phyloP scores from a whole-genome alignment of 2,329 filamentous ascomycete genomes.

The Ophiocordyceps sinensis region DNA sequence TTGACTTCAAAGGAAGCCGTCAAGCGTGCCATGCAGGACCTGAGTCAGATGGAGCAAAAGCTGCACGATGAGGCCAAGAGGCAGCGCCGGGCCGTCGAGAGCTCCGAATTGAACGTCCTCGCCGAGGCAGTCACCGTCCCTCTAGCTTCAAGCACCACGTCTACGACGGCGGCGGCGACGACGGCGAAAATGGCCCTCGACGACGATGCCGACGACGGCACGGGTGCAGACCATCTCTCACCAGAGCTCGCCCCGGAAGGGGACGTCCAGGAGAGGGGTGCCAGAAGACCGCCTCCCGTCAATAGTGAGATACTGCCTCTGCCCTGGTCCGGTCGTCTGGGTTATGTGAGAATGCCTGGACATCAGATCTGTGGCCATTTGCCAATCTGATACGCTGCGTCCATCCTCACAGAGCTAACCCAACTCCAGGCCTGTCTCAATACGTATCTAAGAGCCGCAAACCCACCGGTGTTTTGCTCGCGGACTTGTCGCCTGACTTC shows the following conservation, averaged over 20 bases:
- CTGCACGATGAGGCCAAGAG: slow-evolving; percentile 26
- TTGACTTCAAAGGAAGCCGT: slow-evolving; percentile 13
- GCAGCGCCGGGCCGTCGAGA: slow-evolving; percentile 32
- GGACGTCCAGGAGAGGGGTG: slow-evolving; percentile 19
- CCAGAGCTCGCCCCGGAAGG: slow-evolving; percentile 5
- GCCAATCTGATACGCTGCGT: neutral
- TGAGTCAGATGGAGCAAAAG: slow-evolving; percentile 34
- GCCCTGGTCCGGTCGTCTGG: slow-evolving; percentile 79
- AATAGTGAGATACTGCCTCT: slow-evolving; percentile 74
- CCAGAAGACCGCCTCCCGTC: slow-evolving; percentile 53
- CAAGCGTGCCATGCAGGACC: slow-evolving; percentile 25
- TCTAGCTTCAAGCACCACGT: neutral
- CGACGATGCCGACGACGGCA: neutral
- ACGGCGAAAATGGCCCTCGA: neutral
- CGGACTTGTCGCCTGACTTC: slow-evolving; percentile 83
- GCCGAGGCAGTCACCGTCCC: neutral
- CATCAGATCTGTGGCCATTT: neutral
- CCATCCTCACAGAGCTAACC: slow-evolving; percentile 1
- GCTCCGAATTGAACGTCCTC: slow-evolving; percentile 15
- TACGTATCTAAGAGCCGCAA: slow-evolving; percentile 73
- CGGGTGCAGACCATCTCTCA: slow-evolving; percentile 6
- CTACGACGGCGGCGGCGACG: neutral
- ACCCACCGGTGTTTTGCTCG: slow-evolving; percentile 77
- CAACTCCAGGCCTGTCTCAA: slow-evolving; percentile 62
- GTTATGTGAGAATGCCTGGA: slow-evolving; percentile 50